phyloP scores from a whole-genome alignment of 495 filamentous ascomycete species.

The Aspergillus indologenus region DNA sequence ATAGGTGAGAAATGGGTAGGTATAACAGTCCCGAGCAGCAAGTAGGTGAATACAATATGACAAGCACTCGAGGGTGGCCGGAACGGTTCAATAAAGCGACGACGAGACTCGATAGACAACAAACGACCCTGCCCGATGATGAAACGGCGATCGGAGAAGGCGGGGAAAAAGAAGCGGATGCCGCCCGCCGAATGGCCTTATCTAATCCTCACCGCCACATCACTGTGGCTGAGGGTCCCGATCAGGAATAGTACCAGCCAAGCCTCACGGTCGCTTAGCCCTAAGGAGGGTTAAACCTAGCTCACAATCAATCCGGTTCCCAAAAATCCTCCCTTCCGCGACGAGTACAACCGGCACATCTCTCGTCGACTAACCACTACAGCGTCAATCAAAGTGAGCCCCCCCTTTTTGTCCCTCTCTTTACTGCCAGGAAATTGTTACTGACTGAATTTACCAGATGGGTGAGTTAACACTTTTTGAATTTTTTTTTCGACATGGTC shows the following conservation, averaged over 20 bases:
- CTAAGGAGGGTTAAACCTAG: constrained; percentile 48
- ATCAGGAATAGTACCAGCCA: constrained; percentile 28
- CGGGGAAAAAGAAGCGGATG: constrained; percentile 14
- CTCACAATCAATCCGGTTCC: constrained; percentile 34
- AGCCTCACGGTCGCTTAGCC: constrained; percentile 45
- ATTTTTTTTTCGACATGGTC: constrained; percentile 24
- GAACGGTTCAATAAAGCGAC: not conserved
- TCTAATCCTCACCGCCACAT: constrained; percentile 16
- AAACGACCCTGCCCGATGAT: constrained; percentile 3
- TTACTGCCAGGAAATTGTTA: constrained; percentile 20
- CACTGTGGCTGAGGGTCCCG: constrained; percentile 14
- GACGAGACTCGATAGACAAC: not conserved
- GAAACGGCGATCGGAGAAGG: constrained; percentile 9
- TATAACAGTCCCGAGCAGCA: not conserved
- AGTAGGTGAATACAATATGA: not conserved
- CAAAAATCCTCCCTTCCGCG: constrained; percentile 47
- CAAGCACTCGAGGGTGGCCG: not conserved
- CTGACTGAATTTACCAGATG: constrained; percentile 48
- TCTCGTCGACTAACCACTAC: constrained; percentile 50
- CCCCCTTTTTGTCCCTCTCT: constrained; percentile 2
- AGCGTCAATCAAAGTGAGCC: constrained; percentile 56
- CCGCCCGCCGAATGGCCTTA: not conserved
- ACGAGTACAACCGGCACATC: constrained; percentile 38
- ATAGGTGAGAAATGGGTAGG: no score
- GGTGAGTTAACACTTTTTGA: constrained; percentile 45